Percentiles rank a stretch among this genome's conserved stretches.
phyloP scores from a whole-genome alignment of 129 eudicot species.

The Scalesia atractyloides region DNA sequence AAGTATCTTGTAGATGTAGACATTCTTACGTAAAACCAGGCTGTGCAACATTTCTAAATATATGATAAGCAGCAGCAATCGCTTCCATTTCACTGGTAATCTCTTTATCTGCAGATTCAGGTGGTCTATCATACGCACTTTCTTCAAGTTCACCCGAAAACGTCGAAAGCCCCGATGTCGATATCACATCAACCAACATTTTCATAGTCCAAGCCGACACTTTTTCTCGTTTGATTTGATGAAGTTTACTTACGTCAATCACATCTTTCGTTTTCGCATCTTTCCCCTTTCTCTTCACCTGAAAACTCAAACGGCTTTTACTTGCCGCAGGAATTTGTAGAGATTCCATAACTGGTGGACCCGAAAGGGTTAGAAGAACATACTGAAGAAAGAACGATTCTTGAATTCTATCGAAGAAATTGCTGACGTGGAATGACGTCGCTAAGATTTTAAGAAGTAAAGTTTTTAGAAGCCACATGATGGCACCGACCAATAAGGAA shows the following conservation, averaged over 20 bases:
- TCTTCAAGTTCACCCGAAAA: conserved; percentile 67
- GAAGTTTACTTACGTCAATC: conserved; percentile 77
- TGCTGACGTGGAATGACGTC: conserved; percentile 76
- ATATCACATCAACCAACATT: conserved; percentile 69
- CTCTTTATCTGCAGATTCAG: conserved; percentile 65
- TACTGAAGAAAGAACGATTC: conserved; percentile 89
- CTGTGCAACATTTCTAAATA: conserved; percentile 72
- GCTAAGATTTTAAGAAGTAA: conserved; percentile 76
- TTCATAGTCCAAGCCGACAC: conserved; percentile 96
- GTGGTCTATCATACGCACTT: conserved; percentile 51
- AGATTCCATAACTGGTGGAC: conserved; percentile 68
- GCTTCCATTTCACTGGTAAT: conserved; percentile 88
- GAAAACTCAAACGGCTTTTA: conserved; percentile 53
- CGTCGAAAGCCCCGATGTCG: conserved; percentile 73
- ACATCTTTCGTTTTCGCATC: conserved; percentile 52
- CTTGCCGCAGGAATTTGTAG: conserved; percentile 46
- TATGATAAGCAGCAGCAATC: conserved; percentile 84
- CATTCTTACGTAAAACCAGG: conserved; percentile 57
- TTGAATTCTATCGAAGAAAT: conserved; percentile 89
- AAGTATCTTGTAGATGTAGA: conserved; percentile 12
- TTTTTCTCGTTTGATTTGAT: conserved; percentile 79
- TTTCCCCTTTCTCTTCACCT: conserved; percentile 39
- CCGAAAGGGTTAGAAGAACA: conserved; percentile 69
- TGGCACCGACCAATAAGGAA: conserved; percentile 62
- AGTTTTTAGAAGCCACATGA: conserved; percentile 79